Conservation (phyloP, 202 grass and related monocot genomes). For the Schoenoplectus tabernaemontani region DNA sequence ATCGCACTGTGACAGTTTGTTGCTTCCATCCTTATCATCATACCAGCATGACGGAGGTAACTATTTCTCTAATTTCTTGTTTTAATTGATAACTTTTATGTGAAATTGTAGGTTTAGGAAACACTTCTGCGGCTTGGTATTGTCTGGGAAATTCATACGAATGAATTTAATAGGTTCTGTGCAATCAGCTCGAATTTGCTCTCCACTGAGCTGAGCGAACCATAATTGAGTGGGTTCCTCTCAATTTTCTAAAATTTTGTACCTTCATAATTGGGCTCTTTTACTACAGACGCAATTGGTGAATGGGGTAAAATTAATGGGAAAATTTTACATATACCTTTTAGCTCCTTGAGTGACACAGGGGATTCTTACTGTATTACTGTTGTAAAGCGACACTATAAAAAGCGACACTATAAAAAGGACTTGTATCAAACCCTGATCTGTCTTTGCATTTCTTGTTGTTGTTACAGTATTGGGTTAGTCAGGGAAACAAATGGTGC, state of each 20-base stretch:
- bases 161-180: neutral
- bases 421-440: neutral
- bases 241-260: constrained; percentile 10
- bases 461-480: constrained; percentile 94
- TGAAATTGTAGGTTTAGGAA: neutral
- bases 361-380: neutral
- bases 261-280: neutral
- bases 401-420: neutral
- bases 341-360: neutral
- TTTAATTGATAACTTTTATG: neutral
- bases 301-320: neutral
- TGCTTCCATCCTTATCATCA: constrained; percentile 4
- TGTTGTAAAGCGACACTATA: neutral
- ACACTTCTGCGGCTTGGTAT: neutral
- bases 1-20: neutral
- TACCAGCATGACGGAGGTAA: constrained; percentile 28
- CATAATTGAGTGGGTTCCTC: neutral
- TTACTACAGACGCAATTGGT: neutral
- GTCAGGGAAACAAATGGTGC: constrained; percentile 99
- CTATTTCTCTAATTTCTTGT: neutral
- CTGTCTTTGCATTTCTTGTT: constrained; percentile 22
- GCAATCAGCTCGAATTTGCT: neutral
- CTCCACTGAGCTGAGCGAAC: neutral
- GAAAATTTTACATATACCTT: neutral
- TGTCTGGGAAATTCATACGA: neutral